phyloP scores from a whole-genome alignment of 73 alveolate species.

The Tetrahymena borealis region DNA sequence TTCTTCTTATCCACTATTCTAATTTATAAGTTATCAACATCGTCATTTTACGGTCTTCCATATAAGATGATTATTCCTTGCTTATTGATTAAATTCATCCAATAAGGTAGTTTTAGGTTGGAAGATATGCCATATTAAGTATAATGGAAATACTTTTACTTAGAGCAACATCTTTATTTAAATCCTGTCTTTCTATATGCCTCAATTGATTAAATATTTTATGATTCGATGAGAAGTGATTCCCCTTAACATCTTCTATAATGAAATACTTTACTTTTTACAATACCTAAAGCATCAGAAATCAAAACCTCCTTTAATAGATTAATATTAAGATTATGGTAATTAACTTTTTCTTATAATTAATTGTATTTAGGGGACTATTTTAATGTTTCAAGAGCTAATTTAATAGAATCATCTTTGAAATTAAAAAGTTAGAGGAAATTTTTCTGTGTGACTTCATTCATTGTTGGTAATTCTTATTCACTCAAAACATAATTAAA shows the following conservation, averaged over 20 bases:
- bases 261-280: not conserved
- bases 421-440: not conserved
- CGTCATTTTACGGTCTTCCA: not conserved
- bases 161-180: not conserved
- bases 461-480: not conserved
- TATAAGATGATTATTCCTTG: not conserved
- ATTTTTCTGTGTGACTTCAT: not conserved
- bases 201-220: not conserved
- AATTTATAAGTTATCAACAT: not conserved
- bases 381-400: not conserved
- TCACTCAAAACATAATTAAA: not conserved
- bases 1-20: not conserved
- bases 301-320: not conserved
- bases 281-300: not conserved
- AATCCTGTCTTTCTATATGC: not conserved
- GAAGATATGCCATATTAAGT: not conserved
- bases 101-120: not conserved
- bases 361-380: not conserved
- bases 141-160: not conserved
- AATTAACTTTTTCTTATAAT: not conserved
- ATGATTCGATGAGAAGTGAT: not conserved
- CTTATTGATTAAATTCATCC: not conserved
- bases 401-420: not conserved
- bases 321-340: not conserved
- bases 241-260: not conserved